A percentile compares a stretch with the other conserved stretches of the same genome.
phyloP scores from a whole-genome alignment of 768 basidiomycete genomes.

The Lanmaoa rubissima region DNA sequence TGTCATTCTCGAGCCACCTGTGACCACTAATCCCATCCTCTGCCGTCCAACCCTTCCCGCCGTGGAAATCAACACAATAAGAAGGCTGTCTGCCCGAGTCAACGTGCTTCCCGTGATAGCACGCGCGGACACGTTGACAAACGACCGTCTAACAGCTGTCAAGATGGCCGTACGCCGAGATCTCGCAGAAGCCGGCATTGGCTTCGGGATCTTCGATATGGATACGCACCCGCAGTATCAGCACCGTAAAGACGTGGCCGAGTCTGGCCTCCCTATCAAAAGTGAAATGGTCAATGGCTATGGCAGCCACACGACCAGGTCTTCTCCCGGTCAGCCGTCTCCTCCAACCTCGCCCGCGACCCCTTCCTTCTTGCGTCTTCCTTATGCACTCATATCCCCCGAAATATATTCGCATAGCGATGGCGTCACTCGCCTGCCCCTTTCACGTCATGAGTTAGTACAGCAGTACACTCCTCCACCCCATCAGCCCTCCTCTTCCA shows the following conservation, averaged over 20 bases:
- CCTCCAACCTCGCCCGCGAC: constrained; percentile 68
- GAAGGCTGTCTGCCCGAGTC: constrained; percentile 75
- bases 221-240: constrained; percentile 53
- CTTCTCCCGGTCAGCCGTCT: constrained; percentile 49
- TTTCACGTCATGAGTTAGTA: constrained; percentile 68
- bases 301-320: constrained; percentile 48
- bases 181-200: constrained; percentile 81
- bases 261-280: constrained; percentile 41
- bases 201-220: constrained; percentile 86
- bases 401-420: constrained; percentile 84
- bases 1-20: constrained; percentile 77
- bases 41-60: constrained; percentile 66
- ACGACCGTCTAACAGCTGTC: constrained; percentile 76
- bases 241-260: constrained; percentile 44
- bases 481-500: constrained; percentile 41
- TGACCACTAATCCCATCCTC: constrained; percentile 68
- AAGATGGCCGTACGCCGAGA: constrained; percentile 79
- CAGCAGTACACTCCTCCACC: constrained; percentile 68
- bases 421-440: constrained; percentile 57
- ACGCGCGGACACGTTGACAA: constrained; percentile 76
- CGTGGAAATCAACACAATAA: constrained; percentile 74
- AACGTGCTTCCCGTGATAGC: constrained; percentile 88
- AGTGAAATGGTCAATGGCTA: constrained; percentile 57
- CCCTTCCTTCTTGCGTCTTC: constrained; percentile 61
- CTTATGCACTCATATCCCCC: constrained; percentile 83